Evolutionary conservation across 176 grass and related monocot species (phyloP).

Genomic region (Metroxylon sagu): DNA sequence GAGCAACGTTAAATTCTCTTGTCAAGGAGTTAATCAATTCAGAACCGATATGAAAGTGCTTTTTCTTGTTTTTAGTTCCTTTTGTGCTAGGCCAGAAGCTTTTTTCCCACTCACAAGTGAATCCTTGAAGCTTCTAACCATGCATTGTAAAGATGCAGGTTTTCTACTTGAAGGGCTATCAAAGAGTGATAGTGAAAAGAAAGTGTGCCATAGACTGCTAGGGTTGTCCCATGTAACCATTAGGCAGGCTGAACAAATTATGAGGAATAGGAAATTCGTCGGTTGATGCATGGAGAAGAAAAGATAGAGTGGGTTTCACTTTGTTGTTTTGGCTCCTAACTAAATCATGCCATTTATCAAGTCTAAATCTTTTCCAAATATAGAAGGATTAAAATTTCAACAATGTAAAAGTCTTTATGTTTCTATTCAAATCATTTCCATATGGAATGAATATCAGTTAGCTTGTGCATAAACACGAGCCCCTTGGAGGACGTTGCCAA

Average conservation of each 20-base stretch:
- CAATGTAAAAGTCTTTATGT: too few species aligned
- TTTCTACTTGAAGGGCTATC: slow-evolving; percentile 43
- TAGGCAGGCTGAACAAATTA: slow-evolving; percentile 50
- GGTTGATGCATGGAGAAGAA: background rate
- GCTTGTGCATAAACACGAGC: too few species aligned
- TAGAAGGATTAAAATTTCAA: too few species aligned
- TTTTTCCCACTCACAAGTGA: slow-evolving; percentile 66
- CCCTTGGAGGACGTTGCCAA: too few species aligned
- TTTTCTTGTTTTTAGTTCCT: slow-evolving; percentile 56
- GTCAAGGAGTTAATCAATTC: slow-evolving; percentile 44
- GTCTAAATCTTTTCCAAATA: too few species aligned
- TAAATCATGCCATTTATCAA: too few species aligned
- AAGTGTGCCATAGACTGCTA: slow-evolving; percentile 25
- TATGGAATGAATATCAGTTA: too few species aligned
- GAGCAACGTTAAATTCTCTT: slow-evolving; percentile 41
- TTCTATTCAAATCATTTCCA: too few species aligned
- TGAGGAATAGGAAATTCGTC: slow-evolving; percentile 38
- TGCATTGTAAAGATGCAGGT: slow-evolving; percentile 31
- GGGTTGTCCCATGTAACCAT: slow-evolving; percentile 55
- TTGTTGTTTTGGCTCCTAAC: too few species aligned
- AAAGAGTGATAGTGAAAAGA: slow-evolving; percentile 23
- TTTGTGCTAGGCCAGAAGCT: slow-evolving; percentile 63
- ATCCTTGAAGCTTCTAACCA: slow-evolving; percentile 53
- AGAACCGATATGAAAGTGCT: slow-evolving; percentile 53
- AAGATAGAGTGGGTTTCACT: background rate